These are phyloP conservation scores for Grigorovia transvaalensis DNA, from an alignment of 805 yeast species.

Conservation along the genomic window DNA sequence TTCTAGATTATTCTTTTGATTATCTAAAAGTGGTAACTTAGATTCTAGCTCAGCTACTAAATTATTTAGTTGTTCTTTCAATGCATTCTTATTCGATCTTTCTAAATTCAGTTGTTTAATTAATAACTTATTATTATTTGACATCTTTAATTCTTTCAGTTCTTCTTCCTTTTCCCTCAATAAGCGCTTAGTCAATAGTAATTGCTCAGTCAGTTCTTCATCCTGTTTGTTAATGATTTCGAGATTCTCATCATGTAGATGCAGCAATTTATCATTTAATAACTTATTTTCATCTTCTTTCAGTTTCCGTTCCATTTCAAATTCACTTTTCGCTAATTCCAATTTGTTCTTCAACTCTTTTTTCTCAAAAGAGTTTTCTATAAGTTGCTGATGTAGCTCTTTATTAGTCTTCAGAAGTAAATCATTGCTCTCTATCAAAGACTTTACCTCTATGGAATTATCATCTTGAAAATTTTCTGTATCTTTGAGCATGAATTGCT, in stretches of 20 bases:
- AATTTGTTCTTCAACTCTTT: constrained; percentile 38
- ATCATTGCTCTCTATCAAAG: neutral
- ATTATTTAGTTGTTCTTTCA: constrained; percentile 60
- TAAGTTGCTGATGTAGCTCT: neutral
- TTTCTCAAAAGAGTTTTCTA: constrained; percentile 25
- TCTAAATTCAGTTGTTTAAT: neutral
- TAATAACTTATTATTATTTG: neutral
- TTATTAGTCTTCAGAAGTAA: neutral
- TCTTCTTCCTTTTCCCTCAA: constrained; percentile 18
- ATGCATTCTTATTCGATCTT: constrained; percentile 6
- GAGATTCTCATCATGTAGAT: constrained; percentile 39
- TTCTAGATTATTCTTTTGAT: constrained; percentile 45
- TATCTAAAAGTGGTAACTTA: constrained; percentile 67
- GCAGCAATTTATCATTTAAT: constrained; percentile 25
- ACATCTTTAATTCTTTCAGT: neutral
- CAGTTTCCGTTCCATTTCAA: constrained; percentile 45
- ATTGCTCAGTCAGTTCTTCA: constrained; percentile 26
- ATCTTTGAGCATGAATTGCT: neutral
- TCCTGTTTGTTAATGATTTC: constrained; percentile 17
- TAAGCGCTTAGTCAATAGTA: constrained; percentile 19
- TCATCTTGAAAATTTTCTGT: neutral
- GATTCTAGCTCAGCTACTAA: constrained; percentile 69
- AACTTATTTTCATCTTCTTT: constrained; percentile 45
- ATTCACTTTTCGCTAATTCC: constrained; percentile 37
- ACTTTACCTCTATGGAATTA: neutral